Percentiles rank a stretch among this genome's conserved stretches.
These are phyloP conservation scores for Talaromyces sp. DNA, from an alignment of 2,329 filamentous ascomycete genomes.

Conservation along the genomic window DNA sequence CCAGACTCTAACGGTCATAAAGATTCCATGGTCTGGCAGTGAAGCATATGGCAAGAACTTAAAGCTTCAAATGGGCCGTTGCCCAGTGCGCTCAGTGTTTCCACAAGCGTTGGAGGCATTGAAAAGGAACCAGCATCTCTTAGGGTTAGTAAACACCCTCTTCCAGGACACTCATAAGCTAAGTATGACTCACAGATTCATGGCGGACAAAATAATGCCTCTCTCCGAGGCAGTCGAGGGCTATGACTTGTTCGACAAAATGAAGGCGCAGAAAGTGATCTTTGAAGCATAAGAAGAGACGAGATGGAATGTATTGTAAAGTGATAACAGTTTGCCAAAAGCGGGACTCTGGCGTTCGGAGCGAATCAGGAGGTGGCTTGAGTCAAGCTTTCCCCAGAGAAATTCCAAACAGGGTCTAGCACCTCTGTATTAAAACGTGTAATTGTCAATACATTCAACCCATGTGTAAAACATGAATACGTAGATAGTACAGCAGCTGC, in stretches of 20 bases:
- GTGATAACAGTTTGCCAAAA: slow-evolving; percentile 11
- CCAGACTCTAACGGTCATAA: neutral
- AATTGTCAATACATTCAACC: neutral
- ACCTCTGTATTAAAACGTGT: slow-evolving; percentile 15
- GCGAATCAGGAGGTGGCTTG: neutral
- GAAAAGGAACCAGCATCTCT: slow-evolving; percentile 61
- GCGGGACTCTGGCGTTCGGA: neutral
- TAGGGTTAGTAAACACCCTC: slow-evolving; percentile 54
- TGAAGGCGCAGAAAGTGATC: slow-evolving; percentile 70
- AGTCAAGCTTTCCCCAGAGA: slow-evolving; percentile 12
- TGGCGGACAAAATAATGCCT: slow-evolving; percentile 73
- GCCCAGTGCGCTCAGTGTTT: slow-evolving; percentile 69
- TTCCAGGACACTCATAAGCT: neutral
- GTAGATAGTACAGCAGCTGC: neutral
- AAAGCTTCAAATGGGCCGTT: slow-evolving; percentile 70
- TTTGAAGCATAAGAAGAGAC: slow-evolving; percentile 52
- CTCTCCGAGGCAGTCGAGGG: slow-evolving; percentile 62
- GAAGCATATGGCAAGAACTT: slow-evolving; percentile 68
- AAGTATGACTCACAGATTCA: slow-evolving; percentile 54
- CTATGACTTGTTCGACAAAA: slow-evolving; percentile 68
- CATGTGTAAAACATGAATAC: neutral
- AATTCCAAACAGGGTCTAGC: slow-evolving; percentile 4
- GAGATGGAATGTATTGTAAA: neutral
- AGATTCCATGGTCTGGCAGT: slow-evolving; percentile 64
- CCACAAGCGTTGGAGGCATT: slow-evolving; percentile 61